These are phyloP conservation scores for Mentha longifolia DNA, from an alignment of 257 asterid genomes.

Conservation along the genomic window DNA sequence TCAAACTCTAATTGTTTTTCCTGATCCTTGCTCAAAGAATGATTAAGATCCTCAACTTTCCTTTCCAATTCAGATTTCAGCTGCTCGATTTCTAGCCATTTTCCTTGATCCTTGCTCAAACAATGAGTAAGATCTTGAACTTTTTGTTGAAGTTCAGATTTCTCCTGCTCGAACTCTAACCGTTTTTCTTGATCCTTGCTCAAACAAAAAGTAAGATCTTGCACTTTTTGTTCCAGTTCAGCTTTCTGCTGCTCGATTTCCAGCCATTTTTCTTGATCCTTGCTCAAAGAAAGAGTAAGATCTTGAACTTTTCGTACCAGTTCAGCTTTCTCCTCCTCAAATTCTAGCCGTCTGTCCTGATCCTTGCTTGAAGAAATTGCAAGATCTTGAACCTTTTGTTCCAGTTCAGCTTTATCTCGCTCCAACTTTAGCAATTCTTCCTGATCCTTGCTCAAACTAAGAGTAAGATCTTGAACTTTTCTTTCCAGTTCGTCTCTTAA, in stretches of 20 bases:
- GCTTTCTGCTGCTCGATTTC: conserved; percentile 51
- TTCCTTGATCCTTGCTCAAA: conserved; percentile 46
- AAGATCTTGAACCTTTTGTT: conserved; percentile 56
- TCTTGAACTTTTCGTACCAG: conserved; percentile 54
- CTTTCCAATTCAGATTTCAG: conserved; percentile 57
- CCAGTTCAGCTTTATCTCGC: conserved; percentile 61
- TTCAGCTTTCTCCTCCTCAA: conserved; percentile 55
- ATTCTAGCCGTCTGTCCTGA: conserved; percentile 41
- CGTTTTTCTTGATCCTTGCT: conserved; percentile 44
- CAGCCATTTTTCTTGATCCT: conserved; percentile 42
- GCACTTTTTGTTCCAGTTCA: conserved; percentile 55
- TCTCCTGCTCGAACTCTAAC: conserved; percentile 48
- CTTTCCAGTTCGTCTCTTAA: conserved; percentile 57
- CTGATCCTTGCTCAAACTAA: conserved; percentile 48
- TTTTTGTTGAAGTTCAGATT: conserved; percentile 53
- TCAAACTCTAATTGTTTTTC: conserved; percentile 43
- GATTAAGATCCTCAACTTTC: conserved; percentile 55
- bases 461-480: conserved; percentile 56
- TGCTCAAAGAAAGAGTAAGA: conserved; percentile 55
- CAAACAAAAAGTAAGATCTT: conserved; percentile 57
- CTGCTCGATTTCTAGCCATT: conserved; percentile 45
- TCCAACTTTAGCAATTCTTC: conserved; percentile 44
- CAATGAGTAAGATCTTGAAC: conserved; percentile 60
- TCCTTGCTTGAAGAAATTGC: conserved; percentile 48
- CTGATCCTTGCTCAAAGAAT: conserved; percentile 47